Percentiles rank a stretch among this genome's conserved stretches.
Conservation (phyloP, 1,139 yeast genomes). For the Hemisphaericaspora subhashii region DNA sequence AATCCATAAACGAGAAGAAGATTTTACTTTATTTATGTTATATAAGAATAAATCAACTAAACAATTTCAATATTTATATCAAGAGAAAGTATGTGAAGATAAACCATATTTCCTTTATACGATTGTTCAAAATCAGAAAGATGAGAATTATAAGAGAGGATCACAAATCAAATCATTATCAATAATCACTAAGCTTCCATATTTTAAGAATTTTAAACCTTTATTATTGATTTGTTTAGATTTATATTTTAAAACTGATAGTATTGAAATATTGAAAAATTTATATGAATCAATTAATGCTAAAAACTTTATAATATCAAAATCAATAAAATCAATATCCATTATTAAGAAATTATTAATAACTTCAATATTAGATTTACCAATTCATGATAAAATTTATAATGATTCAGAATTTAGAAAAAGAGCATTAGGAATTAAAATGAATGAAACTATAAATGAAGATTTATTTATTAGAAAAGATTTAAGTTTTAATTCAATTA, state of each 20-base stretch:
- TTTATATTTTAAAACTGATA: slow-evolving; percentile 34
- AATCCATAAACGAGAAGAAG: slow-evolving; percentile 59
- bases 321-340: slow-evolving; percentile 23
- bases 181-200: slow-evolving; percentile 50
- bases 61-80: slow-evolving; percentile 41
- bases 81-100: slow-evolving; percentile 31
- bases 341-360: slow-evolving; percentile 40
- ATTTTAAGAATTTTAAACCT: slow-evolving; percentile 61
- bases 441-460: slow-evolving; percentile 21
- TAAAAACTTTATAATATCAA: slow-evolving; percentile 31
- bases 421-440: slow-evolving; percentile 34
- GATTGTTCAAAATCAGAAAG: slow-evolving; percentile 52
- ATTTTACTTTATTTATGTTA: slow-evolving; percentile 57
- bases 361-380: slow-evolving; percentile 48
- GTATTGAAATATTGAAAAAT: slow-evolving; percentile 24
- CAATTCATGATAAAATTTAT: slow-evolving; percentile 46
- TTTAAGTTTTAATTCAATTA: slow-evolving; percentile 42
- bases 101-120: slow-evolving; percentile 56
- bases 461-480: slow-evolving; percentile 46
- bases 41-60: slow-evolving; percentile 41
- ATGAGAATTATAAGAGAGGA: slow-evolving; percentile 50
- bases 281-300: slow-evolving; percentile 36
- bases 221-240: slow-evolving; percentile 55
- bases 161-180: slow-evolving; percentile 57
- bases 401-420: slow-evolving; percentile 41